Evolutionary conservation across 306 rosid genomes (phyloP).

Genomic region (Comarum palustre): DNA sequence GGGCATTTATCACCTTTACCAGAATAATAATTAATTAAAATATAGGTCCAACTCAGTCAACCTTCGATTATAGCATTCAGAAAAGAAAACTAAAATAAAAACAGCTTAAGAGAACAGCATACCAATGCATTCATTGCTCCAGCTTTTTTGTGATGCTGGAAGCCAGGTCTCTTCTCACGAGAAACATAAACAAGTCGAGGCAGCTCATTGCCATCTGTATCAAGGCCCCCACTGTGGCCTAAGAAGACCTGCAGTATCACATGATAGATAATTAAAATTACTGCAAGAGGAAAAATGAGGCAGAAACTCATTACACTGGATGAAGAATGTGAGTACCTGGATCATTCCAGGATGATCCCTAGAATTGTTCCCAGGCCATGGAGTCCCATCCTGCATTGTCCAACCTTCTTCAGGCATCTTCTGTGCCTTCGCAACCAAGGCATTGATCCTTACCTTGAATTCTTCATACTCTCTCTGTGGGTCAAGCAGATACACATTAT

Average conservation of each 20-base stretch:
- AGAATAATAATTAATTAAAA: background rate
- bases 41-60: background rate
- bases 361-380: constrained; percentile 99
- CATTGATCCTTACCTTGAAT: constrained; percentile 86
- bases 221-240: constrained; percentile 98
- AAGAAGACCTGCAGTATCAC: constrained; percentile 68
- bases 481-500: constrained; percentile 9
- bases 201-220: constrained; percentile 96
- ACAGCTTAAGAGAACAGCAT: constrained; percentile 9
- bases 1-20: background rate
- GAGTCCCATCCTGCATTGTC: constrained; percentile 99
- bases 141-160: constrained; percentile 99
- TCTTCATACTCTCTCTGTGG: constrained; percentile 97
- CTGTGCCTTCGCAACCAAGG: constrained; percentile 92
- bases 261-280: constrained; percentile 24
- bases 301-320: constrained; percentile 7
- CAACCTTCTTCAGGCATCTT: constrained; percentile 99
- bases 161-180: constrained; percentile 99
- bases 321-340: constrained; percentile 52
- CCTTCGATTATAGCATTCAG: background rate
- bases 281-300: background rate
- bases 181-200: constrained; percentile 99
- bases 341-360: constrained; percentile 99
- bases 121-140: constrained; percentile 99
- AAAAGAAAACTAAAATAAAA: background rate